Evolutionary conservation across 1,139 yeast genomes (phyloP).

Genomic region (Debaryomyces subglobosus): DNA sequence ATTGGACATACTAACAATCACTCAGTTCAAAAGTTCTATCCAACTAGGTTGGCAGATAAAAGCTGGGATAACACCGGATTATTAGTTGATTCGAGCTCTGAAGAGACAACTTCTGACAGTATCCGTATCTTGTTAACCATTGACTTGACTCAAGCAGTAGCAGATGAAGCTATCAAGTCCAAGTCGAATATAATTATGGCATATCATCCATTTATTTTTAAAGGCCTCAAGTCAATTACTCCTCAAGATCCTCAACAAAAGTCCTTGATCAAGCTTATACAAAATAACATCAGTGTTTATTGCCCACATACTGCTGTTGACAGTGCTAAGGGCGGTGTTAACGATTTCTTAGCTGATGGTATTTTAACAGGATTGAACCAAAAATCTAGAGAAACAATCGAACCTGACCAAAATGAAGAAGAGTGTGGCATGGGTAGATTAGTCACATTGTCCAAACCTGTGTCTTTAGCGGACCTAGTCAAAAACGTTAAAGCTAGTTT

Average conservation of each 20-base stretch:
- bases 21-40: conserved; percentile 68
- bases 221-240: conserved; percentile 80
- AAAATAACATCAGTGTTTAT: conserved; percentile 81
- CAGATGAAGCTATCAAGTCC: conserved; percentile 73
- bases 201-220: conserved; percentile 93
- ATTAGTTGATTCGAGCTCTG: conserved; percentile 57
- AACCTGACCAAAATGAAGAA: conserved; percentile 30
- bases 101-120: conserved; percentile 20
- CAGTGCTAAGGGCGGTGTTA: conserved; percentile 89
- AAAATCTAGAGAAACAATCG: conserved; percentile 30
- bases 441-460: conserved; percentile 50
- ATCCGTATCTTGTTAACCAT: conserved; percentile 69
- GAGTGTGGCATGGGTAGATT: conserved; percentile 86
- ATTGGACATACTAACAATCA: conserved; percentile 18
- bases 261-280: conserved; percentile 71
- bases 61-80: conserved; percentile 96
- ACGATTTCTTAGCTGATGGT: conserved; percentile 83
- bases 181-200: conserved; percentile 67
- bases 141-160: conserved; percentile 83
- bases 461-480: conserved; percentile 50
- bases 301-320: conserved; percentile 97
- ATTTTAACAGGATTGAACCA: conserved; percentile 37
- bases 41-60: conserved; percentile 74
- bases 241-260: conserved; percentile 76
- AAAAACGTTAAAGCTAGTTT: conserved; percentile 57